These are phyloP conservation scores for Saccharomycopsis hybrid DNA, from an alignment of 1,139 yeast genomes.

Conservation along the genomic window DNA sequence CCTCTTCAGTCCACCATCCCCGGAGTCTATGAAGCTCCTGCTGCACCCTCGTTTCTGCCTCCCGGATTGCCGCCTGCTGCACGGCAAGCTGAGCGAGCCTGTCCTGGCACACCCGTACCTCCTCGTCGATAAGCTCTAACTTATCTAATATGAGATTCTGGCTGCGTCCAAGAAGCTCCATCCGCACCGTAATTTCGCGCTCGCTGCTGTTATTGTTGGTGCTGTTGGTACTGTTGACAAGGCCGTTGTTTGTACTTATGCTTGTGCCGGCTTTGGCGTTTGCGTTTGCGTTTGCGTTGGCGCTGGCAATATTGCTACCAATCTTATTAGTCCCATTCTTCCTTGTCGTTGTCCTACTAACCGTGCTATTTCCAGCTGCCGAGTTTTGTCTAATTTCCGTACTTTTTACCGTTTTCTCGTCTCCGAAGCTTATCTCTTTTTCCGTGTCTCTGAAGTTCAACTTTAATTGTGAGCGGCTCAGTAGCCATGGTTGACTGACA, in stretches of 20 bases:
- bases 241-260: no score
- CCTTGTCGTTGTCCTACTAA: no score
- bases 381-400: no score
- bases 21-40: neutral
- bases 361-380: no score
- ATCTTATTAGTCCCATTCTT: no score
- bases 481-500: no score
- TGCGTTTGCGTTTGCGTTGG: neutral
- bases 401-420: no score
- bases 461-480: no score
- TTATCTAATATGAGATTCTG: conserved; percentile 2
- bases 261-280: neutral
- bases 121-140: conserved; percentile 1
- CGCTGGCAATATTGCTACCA: no score
- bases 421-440: no score
- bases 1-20: no score
- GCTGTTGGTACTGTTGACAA: neutral
- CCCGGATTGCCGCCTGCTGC: neutral
- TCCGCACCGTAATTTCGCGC: neutral
- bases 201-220: neutral
- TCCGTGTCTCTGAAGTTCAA: no score
- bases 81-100: neutral
- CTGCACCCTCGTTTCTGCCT: neutral
- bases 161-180: neutral
- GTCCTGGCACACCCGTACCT: neutral